Evolutionary conservation across 176 grass and related monocot genomes (phyloP).

Genomic region (Elaeis guineensis): DNA sequence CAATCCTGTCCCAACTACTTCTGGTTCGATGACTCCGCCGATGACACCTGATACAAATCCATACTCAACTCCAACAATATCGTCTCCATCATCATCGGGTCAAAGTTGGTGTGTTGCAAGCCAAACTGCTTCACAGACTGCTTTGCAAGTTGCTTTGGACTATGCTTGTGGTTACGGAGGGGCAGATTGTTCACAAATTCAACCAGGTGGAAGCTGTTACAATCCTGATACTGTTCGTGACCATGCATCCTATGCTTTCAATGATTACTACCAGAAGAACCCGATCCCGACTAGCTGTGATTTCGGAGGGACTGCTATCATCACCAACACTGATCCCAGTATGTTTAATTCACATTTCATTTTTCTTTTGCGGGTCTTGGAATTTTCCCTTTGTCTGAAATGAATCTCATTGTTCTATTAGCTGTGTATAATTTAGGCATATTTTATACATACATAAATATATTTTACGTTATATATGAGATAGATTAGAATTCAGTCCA

Average conservation of each 20-base stretch:
- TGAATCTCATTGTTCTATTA: no score
- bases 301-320: slow-evolving; percentile 64
- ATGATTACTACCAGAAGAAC: slow-evolving; percentile 85
- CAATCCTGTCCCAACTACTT: slow-evolving; percentile 11
- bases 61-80: slow-evolving; percentile 17
- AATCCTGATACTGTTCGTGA: slow-evolving; percentile 59
- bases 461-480: no score
- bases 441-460: no score
- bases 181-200: slow-evolving; percentile 58
- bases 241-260: slow-evolving; percentile 85
- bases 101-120: slow-evolving; percentile 79
- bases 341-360: slow-evolving; percentile 10
- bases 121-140: slow-evolving; percentile 34
- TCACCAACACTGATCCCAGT: slow-evolving; percentile 63
- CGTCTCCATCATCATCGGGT: slow-evolving; percentile 16
- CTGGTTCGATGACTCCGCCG: background rate
- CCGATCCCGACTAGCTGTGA: slow-evolving; percentile 56
- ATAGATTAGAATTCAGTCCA: no score
- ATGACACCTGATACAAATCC: slow-evolving; percentile 8
- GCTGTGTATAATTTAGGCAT: no score
- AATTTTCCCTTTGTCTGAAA: no score
- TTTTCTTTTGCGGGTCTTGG: no score
- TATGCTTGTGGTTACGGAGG: slow-evolving; percentile 67
- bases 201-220: slow-evolving; percentile 62
- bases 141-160: slow-evolving; percentile 76